A percentile compares a stretch with the other conserved stretches of the same genome.
Conservation (phyloP, 805 yeast species). For the Wickerhamomyces strasburgensis region DNA sequence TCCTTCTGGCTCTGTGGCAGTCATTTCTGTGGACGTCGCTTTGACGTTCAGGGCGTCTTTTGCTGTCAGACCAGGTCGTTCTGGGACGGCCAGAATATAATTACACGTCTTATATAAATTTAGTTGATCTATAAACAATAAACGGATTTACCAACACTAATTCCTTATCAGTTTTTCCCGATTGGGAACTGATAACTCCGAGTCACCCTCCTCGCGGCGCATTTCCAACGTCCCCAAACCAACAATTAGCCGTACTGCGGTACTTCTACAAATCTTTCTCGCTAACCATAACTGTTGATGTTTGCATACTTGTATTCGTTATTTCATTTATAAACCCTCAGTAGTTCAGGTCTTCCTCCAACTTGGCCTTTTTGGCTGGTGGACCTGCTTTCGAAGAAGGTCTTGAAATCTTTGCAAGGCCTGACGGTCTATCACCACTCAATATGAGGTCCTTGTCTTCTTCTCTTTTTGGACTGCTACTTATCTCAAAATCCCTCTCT, state of each 20-base stretch:
- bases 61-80: too few species aligned
- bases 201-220: conserved; percentile 8
- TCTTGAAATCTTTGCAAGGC: too few species aligned
- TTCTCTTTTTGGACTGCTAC: background rate
- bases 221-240: background rate
- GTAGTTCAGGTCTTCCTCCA: conserved; percentile 17
- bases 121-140: too few species aligned
- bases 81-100: too few species aligned
- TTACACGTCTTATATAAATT: too few species aligned
- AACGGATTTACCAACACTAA: background rate
- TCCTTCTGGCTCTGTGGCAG: too few species aligned
- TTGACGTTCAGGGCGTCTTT: too few species aligned
- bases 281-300: background rate
- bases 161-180: conserved; percentile 6
- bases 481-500: background rate
- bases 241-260: too few species aligned
- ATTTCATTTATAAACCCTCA: conserved; percentile 1
- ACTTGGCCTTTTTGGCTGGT: conserved; percentile 12
- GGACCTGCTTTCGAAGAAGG: background rate
- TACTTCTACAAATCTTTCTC: background rate
- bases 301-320: background rate
- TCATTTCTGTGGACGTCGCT: too few species aligned
- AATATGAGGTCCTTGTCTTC: background rate
- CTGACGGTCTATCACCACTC: too few species aligned
- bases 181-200: conserved; percentile 17